Evolutionary conservation across 345 rosid species (phyloP), one percentile per base, ranked within the genome.

Genomic region (Gossypium rotundifolium): DNA sequence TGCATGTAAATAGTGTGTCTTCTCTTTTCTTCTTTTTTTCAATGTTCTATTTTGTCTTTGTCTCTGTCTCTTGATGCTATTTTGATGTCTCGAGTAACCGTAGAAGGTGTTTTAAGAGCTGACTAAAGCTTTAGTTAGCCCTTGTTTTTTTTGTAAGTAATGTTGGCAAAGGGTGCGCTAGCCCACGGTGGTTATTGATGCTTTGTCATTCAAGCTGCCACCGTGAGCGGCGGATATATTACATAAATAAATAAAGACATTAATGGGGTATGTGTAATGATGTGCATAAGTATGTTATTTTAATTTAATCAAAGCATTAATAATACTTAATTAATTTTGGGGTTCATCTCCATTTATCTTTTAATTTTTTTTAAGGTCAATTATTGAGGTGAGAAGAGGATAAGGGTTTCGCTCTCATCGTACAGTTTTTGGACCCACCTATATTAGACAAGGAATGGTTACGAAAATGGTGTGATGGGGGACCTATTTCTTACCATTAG

Each of bases 1-100:
- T 79, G 81, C 72, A 60, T 84, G 84, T 80, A 81, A 74, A 81
- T 74, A 82, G 75, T 2, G 63, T 76, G 29, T 58, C 33, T 27
- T 33, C 38, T 33, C 38, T 33, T 33, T 33, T 33, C 38, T 74
- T 57, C 65, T 8, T 55, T 68, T 53, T 75, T 14, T 17, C 12
- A 18, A 7, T 52, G 57, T 63, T 65, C 57, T 38, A 52, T n/a
- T 75, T 18, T 68, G 60, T 53, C 55, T 46, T 29, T 59, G 38
- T 33, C 38, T 33, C 4, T 33, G 57, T 74, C 58, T 74, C 51
- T 49, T 22, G 2, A 40, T 49, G 69, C 33, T 76, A 23, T 40
- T 29, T 57, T 46, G 53, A 48, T 54, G 76, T 29, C 66, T 29
- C 5, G 16, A 49, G 20, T 49, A 44, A 13, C 13, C 3, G 46